A percentile compares a stretch with the other conserved stretches of the same genome.
Conservation (phyloP, 306 rosid species). For the Vigna reflexopilosa region DNA sequence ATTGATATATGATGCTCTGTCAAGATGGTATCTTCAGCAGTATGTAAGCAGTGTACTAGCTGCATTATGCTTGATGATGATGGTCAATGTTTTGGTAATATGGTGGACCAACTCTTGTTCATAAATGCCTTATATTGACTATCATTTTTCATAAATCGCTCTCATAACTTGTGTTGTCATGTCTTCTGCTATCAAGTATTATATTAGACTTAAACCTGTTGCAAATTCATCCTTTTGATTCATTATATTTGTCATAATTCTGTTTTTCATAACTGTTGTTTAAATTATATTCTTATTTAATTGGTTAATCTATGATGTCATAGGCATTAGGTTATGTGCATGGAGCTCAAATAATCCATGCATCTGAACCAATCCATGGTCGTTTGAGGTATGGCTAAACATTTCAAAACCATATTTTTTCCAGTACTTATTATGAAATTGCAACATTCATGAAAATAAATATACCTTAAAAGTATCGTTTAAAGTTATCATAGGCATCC, state of each 20-base stretch:
- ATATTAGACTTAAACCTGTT: slow-evolving; percentile 30
- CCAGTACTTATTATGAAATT: slow-evolving; percentile 30
- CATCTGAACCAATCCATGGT: slow-evolving; percentile 95
- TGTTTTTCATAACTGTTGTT: slow-evolving; percentile 21
- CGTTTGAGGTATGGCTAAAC: slow-evolving; percentile 73
- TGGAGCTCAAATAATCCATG: slow-evolving; percentile 92
- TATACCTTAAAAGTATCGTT: slow-evolving; percentile 24
- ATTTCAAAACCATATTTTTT: slow-evolving; percentile 25
- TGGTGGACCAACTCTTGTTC: not conserved
- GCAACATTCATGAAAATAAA: slow-evolving; percentile 25
- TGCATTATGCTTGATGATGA: slow-evolving; percentile 23
- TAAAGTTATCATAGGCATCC: slow-evolving; percentile 15
- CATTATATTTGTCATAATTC: slow-evolving; percentile 28
- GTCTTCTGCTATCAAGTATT: slow-evolving; percentile 15
- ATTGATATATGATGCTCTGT: not conserved
- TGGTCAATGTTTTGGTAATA: slow-evolving; percentile 24
- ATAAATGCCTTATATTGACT: slow-evolving; percentile 10
- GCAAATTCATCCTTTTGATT: slow-evolving; percentile 31
- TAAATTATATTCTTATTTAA: slow-evolving; percentile 16
- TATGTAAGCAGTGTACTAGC: not conserved
- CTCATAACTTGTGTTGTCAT: not conserved
- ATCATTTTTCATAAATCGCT: slow-evolving; percentile 18
- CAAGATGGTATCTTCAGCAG: not conserved
- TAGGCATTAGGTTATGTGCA: slow-evolving; percentile 96
- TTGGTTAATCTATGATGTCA: slow-evolving; percentile 41